Percentiles rank a stretch among this genome's conserved stretches.
Evolutionary conservation across 345 rosid genomes (phyloP).

Genomic region (Cardiospermum halicacabum): DNA sequence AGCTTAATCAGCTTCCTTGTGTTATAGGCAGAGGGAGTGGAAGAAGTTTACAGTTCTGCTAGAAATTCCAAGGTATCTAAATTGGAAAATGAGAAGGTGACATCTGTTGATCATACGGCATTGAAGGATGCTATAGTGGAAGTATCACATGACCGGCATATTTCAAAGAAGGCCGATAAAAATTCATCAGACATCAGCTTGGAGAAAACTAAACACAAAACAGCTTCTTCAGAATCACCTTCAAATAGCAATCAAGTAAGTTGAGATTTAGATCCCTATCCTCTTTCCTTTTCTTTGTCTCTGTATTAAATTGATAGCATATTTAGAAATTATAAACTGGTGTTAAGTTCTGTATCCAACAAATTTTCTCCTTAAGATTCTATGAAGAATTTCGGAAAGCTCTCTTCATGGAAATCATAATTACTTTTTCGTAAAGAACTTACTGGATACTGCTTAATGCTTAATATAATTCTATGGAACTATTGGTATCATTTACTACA

Average conservation of each 20-base stretch:
- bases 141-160: conserved; percentile 14
- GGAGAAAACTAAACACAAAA: conserved; percentile 26
- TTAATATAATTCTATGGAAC: background rate
- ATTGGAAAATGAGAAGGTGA: conserved; percentile 27
- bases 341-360: background rate
- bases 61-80: conserved; percentile 28
- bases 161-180: conserved; percentile 14
- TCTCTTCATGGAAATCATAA: background rate
- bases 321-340: background rate
- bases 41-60: conserved; percentile 30
- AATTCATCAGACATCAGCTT: conserved; percentile 11
- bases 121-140: conserved; percentile 27
- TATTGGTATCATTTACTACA: background rate
- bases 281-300: background rate
- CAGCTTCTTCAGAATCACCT: conserved; percentile 24
- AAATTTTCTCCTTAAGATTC: background rate
- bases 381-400: background rate
- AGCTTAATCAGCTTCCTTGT: conserved; percentile 4
- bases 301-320: conserved; percentile 1
- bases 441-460: background rate
- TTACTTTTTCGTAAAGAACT: background rate
- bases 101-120: conserved; percentile 15
- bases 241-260: conserved; percentile 35
- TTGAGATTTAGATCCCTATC: background rate
- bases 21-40: conserved; percentile 38